Base-by-base conservation (phyloP, 2,329 filamentous ascomycete genomes). In the Clonostachys rosea region DNA sequence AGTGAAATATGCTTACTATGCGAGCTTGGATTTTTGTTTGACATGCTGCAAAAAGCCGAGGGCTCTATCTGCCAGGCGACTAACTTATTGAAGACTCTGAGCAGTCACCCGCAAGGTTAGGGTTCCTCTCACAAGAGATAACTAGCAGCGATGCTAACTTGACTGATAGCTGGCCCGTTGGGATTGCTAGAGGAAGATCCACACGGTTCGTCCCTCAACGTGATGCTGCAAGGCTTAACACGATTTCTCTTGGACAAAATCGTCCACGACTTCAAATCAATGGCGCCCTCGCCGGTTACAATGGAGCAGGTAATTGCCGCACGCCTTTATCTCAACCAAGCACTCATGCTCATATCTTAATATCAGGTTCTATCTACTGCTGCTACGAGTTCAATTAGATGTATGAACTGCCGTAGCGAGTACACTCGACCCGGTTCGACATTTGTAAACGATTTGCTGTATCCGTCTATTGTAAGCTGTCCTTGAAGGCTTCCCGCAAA, bases 11-110 rank as follows among this genome's bases (percentile, higher is more conserved):
- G 94, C 64, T 73, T 99, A 40, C 71, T 99, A 2, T 99, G 94
- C 66, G 94, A 99, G 66, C 76, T 99, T 54, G 94, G 94, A 1
- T 99, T 94, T 62, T 73, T 99, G 10, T 95, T 96, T 57, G 95
- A 99, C 61, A 99, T 99, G 94, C 78, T 99, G 20, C 88, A 97
- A 58, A 99, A 97, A 63, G 94, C 94, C 3, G 87, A 87, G 52
- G 92, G 91, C 1, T 87, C 91, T 48, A 95, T 95, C 50, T 99
- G 94, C 56, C 94, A 99, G 62, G 94, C 94, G 13, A 96, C 92
- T 0, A 99, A 99, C 60, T 79, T 99, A 52, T 73, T 97, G 34
- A 95, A 94, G 64, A 89, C 91, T 0, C 84, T 99, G 49, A 91
- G 89, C 62, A 86, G 84, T 53, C 86, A 91, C 51, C 84, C 89